Evolutionary conservation across 345 rosid species (phyloP), one percentile per base, ranked within the genome.

Genomic region (Salix brachista): DNA sequence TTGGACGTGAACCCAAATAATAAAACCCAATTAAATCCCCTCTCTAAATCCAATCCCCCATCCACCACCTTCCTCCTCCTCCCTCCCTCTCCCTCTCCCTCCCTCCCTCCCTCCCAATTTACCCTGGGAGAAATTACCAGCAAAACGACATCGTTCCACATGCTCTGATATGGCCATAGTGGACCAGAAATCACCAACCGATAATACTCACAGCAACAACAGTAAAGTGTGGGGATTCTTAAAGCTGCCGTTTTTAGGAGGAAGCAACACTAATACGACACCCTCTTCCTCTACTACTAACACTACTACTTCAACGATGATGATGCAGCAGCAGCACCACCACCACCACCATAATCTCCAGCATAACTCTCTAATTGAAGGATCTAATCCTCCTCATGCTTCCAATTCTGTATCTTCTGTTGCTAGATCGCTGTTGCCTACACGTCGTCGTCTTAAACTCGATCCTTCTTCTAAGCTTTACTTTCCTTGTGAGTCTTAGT

Each of bases 391-490:
- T n/a, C 66, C 78, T 14, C 88, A 78, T 0, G 84, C 87, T 72
- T 71, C 88, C 64, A 86, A 73, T 78, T 91, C 98, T n/a, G 96
- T 93, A 0, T 90, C 97, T 4, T 89, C 89, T 7, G 97, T 96
- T 4, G 99, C 97, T 1, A 89, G 88, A 84, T 91, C 97, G 23
- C 78, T 96, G 64, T 82, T 93, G 23, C 99, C 93, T 5, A 77
- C 88, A 0, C 89, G 96, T 34, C 93, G 96, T 52, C 83, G 96
- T 34, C 94, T 93, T 79, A 91, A 91, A 88, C 98, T 96, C 69
- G 99, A 96, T 87, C 98, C 99, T 4, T 65, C 97, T 9, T 81
- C 81, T 66, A 92, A 93, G 84, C 97, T 96, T 73, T 93, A 91
- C 72, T 96, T 96, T 74, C 98, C 98, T 48, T 92, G 99, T 93